These are phyloP conservation scores for Peribolospora kevripleyi DNA, from an alignment of 768 basidiomycete genomes.

Conservation along the genomic window DNA sequence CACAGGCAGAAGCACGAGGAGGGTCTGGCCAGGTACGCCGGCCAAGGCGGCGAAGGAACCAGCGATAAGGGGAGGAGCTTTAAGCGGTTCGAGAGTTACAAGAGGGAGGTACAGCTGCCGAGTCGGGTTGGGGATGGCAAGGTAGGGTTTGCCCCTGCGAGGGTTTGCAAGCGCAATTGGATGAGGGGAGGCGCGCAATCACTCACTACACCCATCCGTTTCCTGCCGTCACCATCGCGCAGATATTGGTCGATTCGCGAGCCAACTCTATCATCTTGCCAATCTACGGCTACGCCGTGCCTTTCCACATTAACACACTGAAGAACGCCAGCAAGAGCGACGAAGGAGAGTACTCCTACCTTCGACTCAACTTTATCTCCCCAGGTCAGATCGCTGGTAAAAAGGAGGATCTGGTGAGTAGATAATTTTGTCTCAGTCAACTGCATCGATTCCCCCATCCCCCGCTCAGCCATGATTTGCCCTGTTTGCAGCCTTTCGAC, in stretches of 20 bases:
- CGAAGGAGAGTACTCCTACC: slow-evolving; percentile 77
- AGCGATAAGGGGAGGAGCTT: slow-evolving; percentile 71
- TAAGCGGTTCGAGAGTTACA: slow-evolving; percentile 92
- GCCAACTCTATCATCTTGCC: slow-evolving; percentile 73
- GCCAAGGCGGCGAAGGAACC: slow-evolving; percentile 40
- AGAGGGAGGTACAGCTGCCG: slow-evolving; percentile 74
- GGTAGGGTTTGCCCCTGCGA: slow-evolving; percentile 27
- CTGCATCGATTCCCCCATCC: slow-evolving; percentile 1
- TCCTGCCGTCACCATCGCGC: background rate
- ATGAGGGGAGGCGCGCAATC: background rate
- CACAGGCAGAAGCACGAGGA: slow-evolving; percentile 51
- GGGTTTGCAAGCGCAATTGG: too few species aligned
- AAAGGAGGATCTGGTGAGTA: slow-evolving; percentile 79
- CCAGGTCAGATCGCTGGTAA: slow-evolving; percentile 92
- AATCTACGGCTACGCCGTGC: slow-evolving; percentile 81
- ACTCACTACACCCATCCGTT: background rate
- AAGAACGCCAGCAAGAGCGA: slow-evolving; percentile 96
- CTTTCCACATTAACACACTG: slow-evolving; percentile 94
- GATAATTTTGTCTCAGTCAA: too few species aligned
- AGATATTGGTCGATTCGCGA: slow-evolving; percentile 84
- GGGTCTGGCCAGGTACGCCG: slow-evolving; percentile 60
- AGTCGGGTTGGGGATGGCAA: slow-evolving; percentile 52
- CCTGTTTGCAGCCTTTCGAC: slow-evolving; percentile 53
- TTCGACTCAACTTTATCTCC: slow-evolving; percentile 94
- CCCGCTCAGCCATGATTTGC: background rate